Base-by-base conservation (phyloP, 2,329 filamentous ascomycete genomes). In the Albifimbria verrucaria region DNA sequence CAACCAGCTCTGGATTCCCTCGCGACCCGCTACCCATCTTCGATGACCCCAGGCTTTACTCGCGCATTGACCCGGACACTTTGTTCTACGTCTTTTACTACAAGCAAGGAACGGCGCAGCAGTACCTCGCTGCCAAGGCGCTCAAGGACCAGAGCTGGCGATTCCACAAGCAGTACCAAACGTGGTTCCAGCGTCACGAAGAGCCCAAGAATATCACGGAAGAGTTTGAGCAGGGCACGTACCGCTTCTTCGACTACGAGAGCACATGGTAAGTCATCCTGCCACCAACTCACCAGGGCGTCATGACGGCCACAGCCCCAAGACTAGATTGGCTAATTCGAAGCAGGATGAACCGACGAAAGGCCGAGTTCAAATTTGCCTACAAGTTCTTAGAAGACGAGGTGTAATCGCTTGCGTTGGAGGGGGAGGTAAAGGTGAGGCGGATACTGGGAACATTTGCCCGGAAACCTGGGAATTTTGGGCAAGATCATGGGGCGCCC, bases 61-160 rank as follows among this genome's bases (percentile, higher is more conserved):
- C 83, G 23, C 83, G 90, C 53, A 93, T 99, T 55, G 94, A 99
- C 65, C 92, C 92, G 1, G 94, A 99, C 67, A 96, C 93, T 25
- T 79, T 99, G 10, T 99, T 99, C 74, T 99, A 99, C 74, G 89
- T 96, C 45, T 99, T 99, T 74, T 99, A 99, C 78, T 99, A 99
- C 77, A 91, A 93, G 62, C 94, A 99, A 72, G 92, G 92, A 23
- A 92, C 92, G 1, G 92, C 96, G 62, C 92, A 97, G 70, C 94
- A 99, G 69, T 97, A 92, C 67, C 80, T 97, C 54, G 92, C 94
- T 2, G 94, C 94, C 15, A 96, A 96, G 73, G 91, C 94, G n/a
- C 77, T 99, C 50, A 99, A 99, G 75, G 90, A 93, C 60, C 94
- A 99, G 72, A 97, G 92, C 72, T 99, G 94, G 94, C 84, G 94